Base-by-base conservation (phyloP, 2,329 filamentous ascomycete species). In the Cladosporium sp. region DNA sequence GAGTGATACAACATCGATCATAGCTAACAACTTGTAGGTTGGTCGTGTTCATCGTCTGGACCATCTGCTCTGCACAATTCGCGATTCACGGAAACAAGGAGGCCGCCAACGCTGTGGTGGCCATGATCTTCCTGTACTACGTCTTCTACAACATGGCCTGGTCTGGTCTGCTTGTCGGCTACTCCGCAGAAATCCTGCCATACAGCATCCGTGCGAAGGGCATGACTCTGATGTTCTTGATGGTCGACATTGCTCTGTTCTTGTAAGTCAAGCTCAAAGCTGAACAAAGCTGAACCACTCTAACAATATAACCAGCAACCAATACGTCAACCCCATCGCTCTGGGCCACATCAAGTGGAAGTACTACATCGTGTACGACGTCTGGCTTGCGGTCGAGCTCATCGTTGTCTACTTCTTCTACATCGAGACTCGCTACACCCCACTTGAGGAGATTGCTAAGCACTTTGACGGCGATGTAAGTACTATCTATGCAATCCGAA, bases 161-260 rank as follows among this genome's bases (percentile, higher is more conserved):
- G 64, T 75, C 74, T 4, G 74, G 75, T 22, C 70, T 80, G 9
- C 69, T 76, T 1, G 72, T 78, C 17, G 73, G 72, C 15, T 81
- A 80, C 65, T 70, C 71, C 14, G 73, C 75, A 51, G 78, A 81
- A 65, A 78, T 81, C 60, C 66, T 78, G 34, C 75, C 76, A 4
- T 78, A 76, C 67, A 70, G 72, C 59, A 78, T 83, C 58, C 74
- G 75, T 59, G 74, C 81, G 28, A 74, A 66, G 69, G 73, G 75
- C 54, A 65, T 77, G 66, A 72, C 77, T 7, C 64, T 82, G 22
- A 74, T 77, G 71, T 77, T 77, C 66, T 67, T 78, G 43, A 73
- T 75, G 55, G 73, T 78, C 59, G 74, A 78, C 63, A 64, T 75
- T 30, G 75, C 77, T 20, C 74, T 81, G 17, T 77, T 80, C 64